These are phyloP conservation scores for Candida mesenterica DNA, from an alignment of 1,139 yeast species.

Conservation along the genomic window DNA sequence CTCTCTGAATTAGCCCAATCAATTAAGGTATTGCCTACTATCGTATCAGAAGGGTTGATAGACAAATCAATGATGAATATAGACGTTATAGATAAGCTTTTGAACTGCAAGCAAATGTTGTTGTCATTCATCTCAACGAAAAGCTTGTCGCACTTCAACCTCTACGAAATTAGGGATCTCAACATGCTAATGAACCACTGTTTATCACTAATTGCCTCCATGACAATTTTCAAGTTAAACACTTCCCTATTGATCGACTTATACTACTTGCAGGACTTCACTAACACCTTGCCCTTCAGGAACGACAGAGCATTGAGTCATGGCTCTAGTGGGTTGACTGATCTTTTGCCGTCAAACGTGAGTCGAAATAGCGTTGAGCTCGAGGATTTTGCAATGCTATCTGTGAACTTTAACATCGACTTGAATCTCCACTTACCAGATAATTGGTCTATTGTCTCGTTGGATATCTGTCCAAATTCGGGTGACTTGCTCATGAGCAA, in stretches of 20 bases:
- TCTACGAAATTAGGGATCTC: slow-evolving; percentile 22
- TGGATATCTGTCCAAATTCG: slow-evolving; percentile 60
- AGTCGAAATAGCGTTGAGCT: neutral
- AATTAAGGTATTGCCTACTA: slow-evolving; percentile 11
- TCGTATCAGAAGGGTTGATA: slow-evolving; percentile 11
- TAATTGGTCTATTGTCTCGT: slow-evolving; percentile 58
- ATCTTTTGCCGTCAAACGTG: slow-evolving; percentile 12
- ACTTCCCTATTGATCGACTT: slow-evolving; percentile 24
- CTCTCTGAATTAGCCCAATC: slow-evolving; percentile 7
- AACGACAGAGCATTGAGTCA: slow-evolving; percentile 27
- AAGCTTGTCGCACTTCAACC: slow-evolving; percentile 10
- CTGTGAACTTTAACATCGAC: slow-evolving; percentile 16
- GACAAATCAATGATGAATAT: slow-evolving; percentile 8
- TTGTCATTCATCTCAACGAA: slow-evolving; percentile 10
- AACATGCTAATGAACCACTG: slow-evolving; percentile 21
- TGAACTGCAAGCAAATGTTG: slow-evolving; percentile 19
- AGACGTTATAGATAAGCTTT: slow-evolving; percentile 17
- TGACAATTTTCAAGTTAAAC: slow-evolving; percentile 21
- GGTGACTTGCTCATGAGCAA: slow-evolving; percentile 60
- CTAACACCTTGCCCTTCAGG: slow-evolving; percentile 29
- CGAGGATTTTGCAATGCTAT: slow-evolving; percentile 6
- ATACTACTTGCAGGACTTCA: slow-evolving; percentile 34
- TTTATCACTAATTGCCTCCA: slow-evolving; percentile 26
- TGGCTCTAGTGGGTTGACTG: slow-evolving; percentile 13
- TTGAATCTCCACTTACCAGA: slow-evolving; percentile 35